phyloP scores from a whole-genome alignment of 805 yeast species.

The Yarrowia sp. region DNA sequence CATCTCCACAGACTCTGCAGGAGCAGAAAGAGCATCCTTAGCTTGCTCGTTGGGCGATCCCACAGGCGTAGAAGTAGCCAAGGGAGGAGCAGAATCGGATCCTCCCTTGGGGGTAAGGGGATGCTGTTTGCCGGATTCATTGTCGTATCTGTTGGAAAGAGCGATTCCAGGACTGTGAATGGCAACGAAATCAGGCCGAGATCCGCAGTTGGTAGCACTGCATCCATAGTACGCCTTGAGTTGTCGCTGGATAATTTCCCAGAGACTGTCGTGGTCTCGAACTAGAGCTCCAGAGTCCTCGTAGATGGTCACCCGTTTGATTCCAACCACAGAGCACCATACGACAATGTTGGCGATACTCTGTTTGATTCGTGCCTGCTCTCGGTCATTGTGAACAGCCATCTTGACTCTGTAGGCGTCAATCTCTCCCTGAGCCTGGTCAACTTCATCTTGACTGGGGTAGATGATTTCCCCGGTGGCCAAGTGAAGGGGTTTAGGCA shows the following conservation, averaged over 20 bases:
- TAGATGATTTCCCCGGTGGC: conserved; percentile 38
- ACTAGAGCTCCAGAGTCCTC: conserved; percentile 35
- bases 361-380: conserved; percentile 28
- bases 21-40: background rate
- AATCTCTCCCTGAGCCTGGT: conserved; percentile 25
- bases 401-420: conserved; percentile 21
- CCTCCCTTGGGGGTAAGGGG: conserved; percentile 19
- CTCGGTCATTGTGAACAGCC: conserved; percentile 38
- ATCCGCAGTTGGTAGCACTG: conserved; percentile 25
- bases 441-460: conserved; percentile 34
- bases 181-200: conserved; percentile 18
- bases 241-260: conserved; percentile 24
- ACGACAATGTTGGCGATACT: conserved; percentile 39
- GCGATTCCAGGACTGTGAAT: conserved; percentile 21
- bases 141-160: conserved; percentile 3
- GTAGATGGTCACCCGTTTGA: conserved; percentile 34
- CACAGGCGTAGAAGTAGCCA: conserved; percentile 7
- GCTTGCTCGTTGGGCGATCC: conserved; percentile 12
- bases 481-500: conserved; percentile 1
- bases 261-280: conserved; percentile 27
- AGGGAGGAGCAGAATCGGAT: conserved; percentile 10
- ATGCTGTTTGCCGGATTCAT: background rate
- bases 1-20: conserved; percentile 14
- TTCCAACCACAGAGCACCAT: conserved; percentile 37
- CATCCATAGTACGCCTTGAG: conserved; percentile 30